Percentiles rank a stretch among this genome's conserved stretches.
Evolutionary conservation across 2,329 filamentous ascomycete genomes (phyloP).

Genomic region (Xylariales sp.): DNA sequence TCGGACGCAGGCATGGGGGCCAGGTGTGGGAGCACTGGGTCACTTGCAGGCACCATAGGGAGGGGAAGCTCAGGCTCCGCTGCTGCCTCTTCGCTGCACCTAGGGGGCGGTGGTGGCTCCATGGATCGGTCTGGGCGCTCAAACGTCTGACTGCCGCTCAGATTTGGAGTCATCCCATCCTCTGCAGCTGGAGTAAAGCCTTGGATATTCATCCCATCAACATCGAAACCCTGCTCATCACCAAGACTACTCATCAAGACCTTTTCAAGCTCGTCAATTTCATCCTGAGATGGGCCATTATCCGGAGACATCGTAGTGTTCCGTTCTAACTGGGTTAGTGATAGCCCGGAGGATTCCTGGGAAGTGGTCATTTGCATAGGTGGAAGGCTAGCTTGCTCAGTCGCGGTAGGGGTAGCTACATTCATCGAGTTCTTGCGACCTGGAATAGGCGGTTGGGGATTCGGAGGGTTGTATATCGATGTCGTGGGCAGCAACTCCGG

Average conservation of each 20-base stretch:
- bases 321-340: not conserved
- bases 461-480: slow-evolving; percentile 36
- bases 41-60: slow-evolving; percentile 38
- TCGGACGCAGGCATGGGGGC: slow-evolving; percentile 29
- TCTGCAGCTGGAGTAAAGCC: slow-evolving; percentile 13
- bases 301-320: slow-evolving; percentile 7
- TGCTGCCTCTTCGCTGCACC: slow-evolving; percentile 13
- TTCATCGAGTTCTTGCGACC: not conserved
- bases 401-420: not conserved
- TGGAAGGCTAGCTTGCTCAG: not conserved
- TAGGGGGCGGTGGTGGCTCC: slow-evolving; percentile 15
- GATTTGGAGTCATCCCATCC: slow-evolving; percentile 9
- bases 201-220: slow-evolving; percentile 10
- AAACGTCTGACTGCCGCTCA: slow-evolving; percentile 4
- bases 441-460: slow-evolving; percentile 3
- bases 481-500: slow-evolving; percentile 37
- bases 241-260: slow-evolving; percentile 13
- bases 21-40: slow-evolving; percentile 31
- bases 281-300: slow-evolving; percentile 7
- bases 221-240: slow-evolving; percentile 15
- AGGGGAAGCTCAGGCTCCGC: slow-evolving; percentile 25
- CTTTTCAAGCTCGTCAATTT: slow-evolving; percentile 15
- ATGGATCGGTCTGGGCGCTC: slow-evolving; percentile 9
- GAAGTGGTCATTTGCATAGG: not conserved
- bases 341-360: not conserved